Conservation (phyloP, 192 early-diverging fungal species). For the Gryganskiella cystojenkinii region DNA sequence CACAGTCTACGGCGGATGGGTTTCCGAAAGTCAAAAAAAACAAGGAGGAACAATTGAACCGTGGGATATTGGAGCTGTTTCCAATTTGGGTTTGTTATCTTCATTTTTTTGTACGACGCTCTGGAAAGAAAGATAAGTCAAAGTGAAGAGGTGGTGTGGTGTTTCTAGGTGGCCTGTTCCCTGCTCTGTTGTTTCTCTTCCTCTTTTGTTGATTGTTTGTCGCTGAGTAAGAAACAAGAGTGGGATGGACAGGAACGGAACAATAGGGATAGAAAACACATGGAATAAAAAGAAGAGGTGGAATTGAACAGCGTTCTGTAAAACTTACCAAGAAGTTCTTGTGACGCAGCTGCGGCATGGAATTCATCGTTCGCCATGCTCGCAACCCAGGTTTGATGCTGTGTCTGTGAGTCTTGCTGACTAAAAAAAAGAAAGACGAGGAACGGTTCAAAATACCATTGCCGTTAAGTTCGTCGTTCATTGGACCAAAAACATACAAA, state of each 20-base stretch:
- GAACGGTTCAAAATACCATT: background rate
- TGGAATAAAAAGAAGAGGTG: background rate
- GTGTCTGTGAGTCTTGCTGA: constrained; percentile 13
- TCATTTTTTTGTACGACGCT: background rate
- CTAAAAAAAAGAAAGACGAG: background rate
- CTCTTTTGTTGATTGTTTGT: background rate
- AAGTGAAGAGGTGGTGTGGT: background rate
- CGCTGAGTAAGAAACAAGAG: too few species aligned
- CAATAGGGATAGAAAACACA: background rate
- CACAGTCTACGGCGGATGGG: background rate
- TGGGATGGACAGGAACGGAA: too few species aligned
- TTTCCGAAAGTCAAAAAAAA: background rate
- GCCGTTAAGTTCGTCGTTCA: too few species aligned
- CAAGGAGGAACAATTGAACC: constrained; percentile 15
- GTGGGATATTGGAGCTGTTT: constrained; percentile 8
- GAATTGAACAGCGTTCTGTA: background rate
- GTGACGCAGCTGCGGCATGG: constrained; percentile 5
- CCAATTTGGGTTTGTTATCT: background rate
- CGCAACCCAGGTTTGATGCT: constrained; percentile 22
- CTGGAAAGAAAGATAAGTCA: background rate
- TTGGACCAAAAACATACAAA: too few species aligned
- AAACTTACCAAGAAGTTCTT: constrained; percentile 46
- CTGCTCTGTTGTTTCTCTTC: too few species aligned
- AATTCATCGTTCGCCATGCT: constrained; percentile 33
- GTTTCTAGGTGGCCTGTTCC: too few species aligned